phyloP scores from a whole-genome alignment of 2,329 filamentous ascomycete genomes.

The Pseudonectria foliicola region DNA sequence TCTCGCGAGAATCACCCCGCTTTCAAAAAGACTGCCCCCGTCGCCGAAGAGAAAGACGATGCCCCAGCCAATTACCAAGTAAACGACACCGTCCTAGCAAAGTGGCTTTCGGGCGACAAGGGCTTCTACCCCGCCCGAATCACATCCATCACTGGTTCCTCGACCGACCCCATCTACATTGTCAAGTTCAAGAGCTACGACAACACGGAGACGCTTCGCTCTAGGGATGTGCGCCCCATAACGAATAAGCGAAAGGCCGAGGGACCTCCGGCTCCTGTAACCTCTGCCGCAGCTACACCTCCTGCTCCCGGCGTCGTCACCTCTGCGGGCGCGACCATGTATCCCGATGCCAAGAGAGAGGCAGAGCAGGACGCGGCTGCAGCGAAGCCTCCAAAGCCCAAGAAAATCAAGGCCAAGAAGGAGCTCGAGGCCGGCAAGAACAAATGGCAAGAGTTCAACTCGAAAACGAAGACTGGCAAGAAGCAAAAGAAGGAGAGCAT shows the following conservation, averaged over 20 bases:
- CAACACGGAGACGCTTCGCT: conserved; percentile 72
- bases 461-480: conserved; percentile 66
- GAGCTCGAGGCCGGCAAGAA: conserved; percentile 84
- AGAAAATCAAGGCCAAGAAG: conserved; percentile 86
- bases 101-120: conserved; percentile 85
- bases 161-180: conserved; percentile 83
- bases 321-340: conserved; percentile 50
- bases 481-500: conserved; percentile 82
- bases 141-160: conserved; percentile 86
- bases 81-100: conserved; percentile 84
- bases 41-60: conserved; percentile 45
- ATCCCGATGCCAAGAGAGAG: conserved; percentile 54
- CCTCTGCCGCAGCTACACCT: conserved; percentile 32
- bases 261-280: conserved; percentile 48
- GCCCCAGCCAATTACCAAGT: conserved; percentile 61
- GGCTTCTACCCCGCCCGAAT: conserved; percentile 89
- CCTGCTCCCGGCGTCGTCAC: conserved; percentile 39
- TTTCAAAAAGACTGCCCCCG: conserved; percentile 47
- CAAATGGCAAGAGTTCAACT: conserved; percentile 91
- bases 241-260: conserved; percentile 83
- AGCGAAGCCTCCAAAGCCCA: conserved; percentile 67
- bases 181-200: conserved; percentile 94
- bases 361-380: conserved; percentile 58
- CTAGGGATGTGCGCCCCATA: conserved; percentile 77
- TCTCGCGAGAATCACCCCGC: conserved; percentile 75